Evolutionary conservation across 169 alveolate species (phyloP).

Genomic region (Hammondia hammondi): DNA sequence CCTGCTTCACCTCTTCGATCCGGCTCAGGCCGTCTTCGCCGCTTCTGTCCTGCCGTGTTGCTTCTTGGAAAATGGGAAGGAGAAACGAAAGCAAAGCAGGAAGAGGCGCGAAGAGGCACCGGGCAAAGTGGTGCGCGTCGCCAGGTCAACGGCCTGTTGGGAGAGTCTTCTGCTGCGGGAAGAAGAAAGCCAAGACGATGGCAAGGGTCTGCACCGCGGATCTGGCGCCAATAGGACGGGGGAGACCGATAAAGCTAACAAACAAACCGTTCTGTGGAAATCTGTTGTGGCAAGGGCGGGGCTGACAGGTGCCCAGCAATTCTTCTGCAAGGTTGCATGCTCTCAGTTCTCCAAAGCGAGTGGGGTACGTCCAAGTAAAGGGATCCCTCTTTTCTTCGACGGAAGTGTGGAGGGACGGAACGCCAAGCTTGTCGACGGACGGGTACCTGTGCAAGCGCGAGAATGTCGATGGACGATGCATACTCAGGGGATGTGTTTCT

Average conservation of each 20-base stretch:
- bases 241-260: background rate
- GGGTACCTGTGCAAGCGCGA: no score
- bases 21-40: background rate
- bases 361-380: background rate
- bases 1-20: conserved; percentile 29
- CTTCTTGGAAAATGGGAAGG: background rate
- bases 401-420: no score
- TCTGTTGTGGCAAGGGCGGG: background rate
- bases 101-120: background rate
- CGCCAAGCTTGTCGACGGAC: no score
- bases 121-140: background rate
- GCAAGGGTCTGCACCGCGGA: background rate
- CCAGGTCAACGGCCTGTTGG: background rate
- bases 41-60: background rate
- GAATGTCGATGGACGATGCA: no score
- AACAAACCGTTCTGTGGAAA: background rate
- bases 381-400: background rate
- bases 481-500: no score
- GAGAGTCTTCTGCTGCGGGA: background rate
- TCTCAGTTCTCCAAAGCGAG: background rate
- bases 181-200: background rate
- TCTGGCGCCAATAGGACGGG: background rate
- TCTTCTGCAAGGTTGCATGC: conserved; percentile 25
- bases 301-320: conserved; percentile 24
- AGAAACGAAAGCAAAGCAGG: background rate